Conservation (phyloP, 164 flowering plant genomes). For the Brasenia schreberi region DNA sequence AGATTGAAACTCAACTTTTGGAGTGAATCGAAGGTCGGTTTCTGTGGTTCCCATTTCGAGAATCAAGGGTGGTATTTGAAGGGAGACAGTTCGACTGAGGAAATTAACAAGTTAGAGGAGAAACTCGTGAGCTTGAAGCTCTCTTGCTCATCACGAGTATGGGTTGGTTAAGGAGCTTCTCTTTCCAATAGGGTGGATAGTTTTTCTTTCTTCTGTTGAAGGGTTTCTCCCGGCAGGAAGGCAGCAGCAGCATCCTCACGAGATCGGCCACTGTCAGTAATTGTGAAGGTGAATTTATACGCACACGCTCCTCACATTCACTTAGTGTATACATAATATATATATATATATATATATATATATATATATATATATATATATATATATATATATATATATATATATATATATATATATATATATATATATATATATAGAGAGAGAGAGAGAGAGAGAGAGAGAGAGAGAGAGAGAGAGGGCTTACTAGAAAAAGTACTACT, state of each 20-base stretch:
- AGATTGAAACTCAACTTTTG: not conserved
- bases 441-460: no score
- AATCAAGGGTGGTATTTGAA: constrained; percentile 46
- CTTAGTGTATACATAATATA: no score
- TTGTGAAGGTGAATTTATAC: not conserved
- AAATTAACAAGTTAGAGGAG: constrained; percentile 14
- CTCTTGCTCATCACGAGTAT: constrained; percentile 63
- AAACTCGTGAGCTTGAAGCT: constrained; percentile 58
- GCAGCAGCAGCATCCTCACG: not conserved
- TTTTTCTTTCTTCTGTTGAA: not conserved
- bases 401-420: no score
- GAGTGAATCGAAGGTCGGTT: constrained; percentile 13
- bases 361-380: no score
- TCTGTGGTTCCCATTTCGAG: not conserved
- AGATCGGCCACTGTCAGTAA: not conserved
- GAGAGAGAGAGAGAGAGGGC: no score
- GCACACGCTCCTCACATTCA: not conserved
- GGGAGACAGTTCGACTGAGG: constrained; percentile 17
- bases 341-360: no score
- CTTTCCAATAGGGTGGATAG: not conserved
- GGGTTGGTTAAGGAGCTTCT: constrained; percentile 23
- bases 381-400: no score
- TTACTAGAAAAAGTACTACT: no score
- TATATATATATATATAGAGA: no score
- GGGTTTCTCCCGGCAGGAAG: not conserved